phyloP scores from a whole-genome alignment of 192 early-diverging fungal genomes.

The Umbelopsis isabellina region DNA sequence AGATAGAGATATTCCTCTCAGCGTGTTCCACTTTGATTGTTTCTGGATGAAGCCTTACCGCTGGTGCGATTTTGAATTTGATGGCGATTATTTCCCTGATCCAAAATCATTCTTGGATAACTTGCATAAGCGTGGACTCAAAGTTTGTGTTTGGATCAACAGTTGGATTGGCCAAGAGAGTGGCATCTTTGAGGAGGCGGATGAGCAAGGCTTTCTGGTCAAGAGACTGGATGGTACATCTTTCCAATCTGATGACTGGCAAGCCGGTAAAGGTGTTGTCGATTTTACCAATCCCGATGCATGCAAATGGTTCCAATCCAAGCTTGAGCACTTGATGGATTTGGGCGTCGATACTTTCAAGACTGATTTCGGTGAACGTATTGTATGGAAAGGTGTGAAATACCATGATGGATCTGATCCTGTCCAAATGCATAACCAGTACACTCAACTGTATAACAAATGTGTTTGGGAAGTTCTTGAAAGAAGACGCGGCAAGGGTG shows the following conservation, averaged over 20 bases:
- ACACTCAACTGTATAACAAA: constrained; percentile 25
- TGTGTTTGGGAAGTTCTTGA: constrained; percentile 5
- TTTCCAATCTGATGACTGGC: constrained; percentile 26
- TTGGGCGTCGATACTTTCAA: constrained; percentile 29
- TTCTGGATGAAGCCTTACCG: constrained; percentile 26
- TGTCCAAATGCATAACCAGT: constrained; percentile 24
- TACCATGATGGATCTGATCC: constrained; percentile 25
- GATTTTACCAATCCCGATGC: constrained; percentile 30
- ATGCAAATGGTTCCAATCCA: constrained; percentile 22
- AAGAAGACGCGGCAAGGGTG: constrained; percentile 9
- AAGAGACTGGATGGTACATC: constrained; percentile 21
- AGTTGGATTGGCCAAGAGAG: constrained; percentile 16
- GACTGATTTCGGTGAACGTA: constrained; percentile 31
- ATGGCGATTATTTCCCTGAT: constrained; percentile 23
- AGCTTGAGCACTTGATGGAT: constrained; percentile 23
- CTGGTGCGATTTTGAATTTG: constrained; percentile 26
- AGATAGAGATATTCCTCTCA: constrained; percentile 23
- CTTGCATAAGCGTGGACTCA: constrained; percentile 18
- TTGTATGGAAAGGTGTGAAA: constrained; percentile 17
- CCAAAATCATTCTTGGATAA: constrained; percentile 14
- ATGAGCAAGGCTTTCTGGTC: constrained; percentile 22
- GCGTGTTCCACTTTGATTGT: constrained; percentile 30
- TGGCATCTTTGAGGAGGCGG: constrained; percentile 6
- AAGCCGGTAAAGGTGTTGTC: constrained; percentile 23
- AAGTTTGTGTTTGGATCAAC: constrained; percentile 30